Evolutionary conservation across 1,284 basidiomycete species (phyloP).

Genomic region (Ustilago tritici): DNA sequence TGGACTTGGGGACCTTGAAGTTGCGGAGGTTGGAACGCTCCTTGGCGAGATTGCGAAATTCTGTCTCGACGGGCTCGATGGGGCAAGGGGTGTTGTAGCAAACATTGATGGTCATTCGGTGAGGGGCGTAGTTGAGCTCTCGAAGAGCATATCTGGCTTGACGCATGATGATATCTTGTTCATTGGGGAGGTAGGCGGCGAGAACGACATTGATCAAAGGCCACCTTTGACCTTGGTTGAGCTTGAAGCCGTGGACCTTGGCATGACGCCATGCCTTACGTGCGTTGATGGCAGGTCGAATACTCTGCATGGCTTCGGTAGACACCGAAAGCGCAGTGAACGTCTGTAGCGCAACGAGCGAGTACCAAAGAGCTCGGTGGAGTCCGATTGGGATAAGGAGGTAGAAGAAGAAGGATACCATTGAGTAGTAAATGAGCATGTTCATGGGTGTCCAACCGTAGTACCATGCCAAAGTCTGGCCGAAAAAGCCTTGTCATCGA

Average conservation of each 20-base stretch:
- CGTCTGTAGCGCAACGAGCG: slow-evolving; percentile 52
- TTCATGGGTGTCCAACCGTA: slow-evolving; percentile 61
- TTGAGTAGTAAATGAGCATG: slow-evolving; percentile 51
- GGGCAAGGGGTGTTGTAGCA: slow-evolving; percentile 63
- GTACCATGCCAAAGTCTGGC: slow-evolving; percentile 41
- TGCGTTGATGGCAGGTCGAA: slow-evolving; percentile 57
- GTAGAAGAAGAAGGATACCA: slow-evolving; percentile 57
- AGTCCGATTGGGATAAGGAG: slow-evolving; percentile 46
- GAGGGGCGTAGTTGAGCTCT: slow-evolving; percentile 56
- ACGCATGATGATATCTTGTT: slow-evolving; percentile 61
- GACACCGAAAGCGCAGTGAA: slow-evolving; percentile 57
- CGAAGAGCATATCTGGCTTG: slow-evolving; percentile 59
- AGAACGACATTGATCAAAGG: slow-evolving; percentile 60
- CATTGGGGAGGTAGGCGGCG: slow-evolving; percentile 62
- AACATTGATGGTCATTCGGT: slow-evolving; percentile 58
- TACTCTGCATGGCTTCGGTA: slow-evolving; percentile 57
- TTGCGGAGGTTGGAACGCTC: slow-evolving; percentile 52
- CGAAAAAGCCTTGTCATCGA: slow-evolving; percentile 12
- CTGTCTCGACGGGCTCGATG: slow-evolving; percentile 55
- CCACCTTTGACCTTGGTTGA: slow-evolving; percentile 55
- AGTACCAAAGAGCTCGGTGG: slow-evolving; percentile 58
- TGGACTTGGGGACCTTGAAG: slow-evolving; percentile 60
- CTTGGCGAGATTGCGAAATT: slow-evolving; percentile 44
- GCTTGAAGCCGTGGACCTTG: slow-evolving; percentile 49
- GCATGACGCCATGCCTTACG: slow-evolving; percentile 54